A percentile compares a stretch with the other conserved stretches of the same genome.
phyloP scores from a whole-genome alignment of 1,139 yeast species.

The Suhomyces coccinellae region DNA sequence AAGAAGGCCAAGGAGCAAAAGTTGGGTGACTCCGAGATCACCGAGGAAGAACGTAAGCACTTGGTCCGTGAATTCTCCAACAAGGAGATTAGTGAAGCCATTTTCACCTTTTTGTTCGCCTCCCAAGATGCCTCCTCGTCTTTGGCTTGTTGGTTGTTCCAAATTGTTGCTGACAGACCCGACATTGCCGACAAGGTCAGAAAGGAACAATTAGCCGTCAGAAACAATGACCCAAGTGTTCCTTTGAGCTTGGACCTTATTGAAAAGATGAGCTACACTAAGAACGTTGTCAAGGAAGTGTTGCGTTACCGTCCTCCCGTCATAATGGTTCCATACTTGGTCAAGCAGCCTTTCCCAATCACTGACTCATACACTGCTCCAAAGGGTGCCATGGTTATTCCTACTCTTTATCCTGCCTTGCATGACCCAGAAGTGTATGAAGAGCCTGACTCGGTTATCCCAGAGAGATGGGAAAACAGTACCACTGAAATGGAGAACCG shows the following conservation, averaged over 20 bases:
- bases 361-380: constrained; percentile 86
- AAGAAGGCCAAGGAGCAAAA: constrained; percentile 63
- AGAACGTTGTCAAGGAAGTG: constrained; percentile 86
- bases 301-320: constrained; percentile 97
- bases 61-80: constrained; percentile 82
- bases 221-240: constrained; percentile 68
- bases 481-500: constrained; percentile 60
- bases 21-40: constrained; percentile 23
- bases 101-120: constrained; percentile 94
- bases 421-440: constrained; percentile 97
- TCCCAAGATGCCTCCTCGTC: constrained; percentile 98
- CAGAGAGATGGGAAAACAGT: constrained; percentile 82
- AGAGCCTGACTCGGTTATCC: constrained; percentile 88
- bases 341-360: constrained; percentile 80
- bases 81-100: constrained; percentile 91
- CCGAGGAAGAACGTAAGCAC: constrained; percentile 50
- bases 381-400: constrained; percentile 95
- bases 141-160: constrained; percentile 98
- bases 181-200: constrained; percentile 82
- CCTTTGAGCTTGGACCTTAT: constrained; percentile 70
- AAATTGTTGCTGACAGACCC: constrained; percentile 91
- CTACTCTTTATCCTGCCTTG: constrained; percentile 90
- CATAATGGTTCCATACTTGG: constrained; percentile 95
- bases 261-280: constrained; percentile 83
- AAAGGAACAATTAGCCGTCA: constrained; percentile 84